Base-by-base conservation (phyloP, 352 stramenopile species). In the Globisporangium iwayamae region DNA sequence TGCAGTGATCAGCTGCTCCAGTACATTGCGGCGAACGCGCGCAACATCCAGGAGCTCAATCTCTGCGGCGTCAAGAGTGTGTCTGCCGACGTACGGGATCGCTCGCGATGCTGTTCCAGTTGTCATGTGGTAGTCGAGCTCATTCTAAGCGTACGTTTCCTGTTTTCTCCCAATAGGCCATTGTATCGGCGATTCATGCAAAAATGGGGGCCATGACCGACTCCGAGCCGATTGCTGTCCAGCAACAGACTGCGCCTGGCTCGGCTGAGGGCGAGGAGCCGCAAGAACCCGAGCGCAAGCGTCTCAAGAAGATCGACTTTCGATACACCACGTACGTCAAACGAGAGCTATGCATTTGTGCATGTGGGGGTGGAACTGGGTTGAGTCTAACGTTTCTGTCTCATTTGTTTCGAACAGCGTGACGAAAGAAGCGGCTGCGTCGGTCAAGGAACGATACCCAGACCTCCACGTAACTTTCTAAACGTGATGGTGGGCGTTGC, bases 281-380 rank as follows among this genome's bases (percentile, higher is more conserved):
- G 4, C 70, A 76, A 18, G 83, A 89, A 46, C 87, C 85, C 0
- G 83, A 91, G 63, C 81, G 81, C 36, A 96, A 96, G 73, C 81
- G 83, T 6, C 79, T 96, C 47, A 96, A 96, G 73, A 92, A 90
- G 56, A 77, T 96, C 56, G 87, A 96, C 56, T 93, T 96, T 34
- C 88, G 88, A 60, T 96, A 96, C 75, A 96, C 88, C 14, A 83
- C 73, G 88, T 95, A 83, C 60, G 83, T 75, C 11, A 56, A 56
- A 20, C 13, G 3, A 47, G 18, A 58, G 16, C 34, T 4, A 32
- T 25, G 34, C 63, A 13, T 59, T 48, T 50, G 22, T 51, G 18
- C 9, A 30, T 25, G 34, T 6, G 14, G 38, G 38, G 13, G 14
- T 46, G 39, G 13, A 7, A n/a, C 13, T 46, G 14, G 13, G 39